Evolutionary conservation across 495 filamentous ascomycete genomes (phyloP).

Genomic region (Talaromyces proteolyticus): DNA sequence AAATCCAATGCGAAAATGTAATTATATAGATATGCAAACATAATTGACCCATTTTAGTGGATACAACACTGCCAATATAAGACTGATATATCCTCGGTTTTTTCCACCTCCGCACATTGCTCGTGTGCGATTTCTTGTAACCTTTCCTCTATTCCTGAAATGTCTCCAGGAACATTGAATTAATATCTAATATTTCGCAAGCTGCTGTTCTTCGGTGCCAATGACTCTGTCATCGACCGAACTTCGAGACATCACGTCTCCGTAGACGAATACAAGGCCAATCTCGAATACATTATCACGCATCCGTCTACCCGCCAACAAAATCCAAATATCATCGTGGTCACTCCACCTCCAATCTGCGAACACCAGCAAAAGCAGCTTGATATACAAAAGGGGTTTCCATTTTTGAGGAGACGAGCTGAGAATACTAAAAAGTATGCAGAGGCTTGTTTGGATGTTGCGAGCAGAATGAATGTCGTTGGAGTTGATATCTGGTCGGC

Average conservation of each 20-base stretch:
- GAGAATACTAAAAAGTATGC: slow-evolving; percentile 64
- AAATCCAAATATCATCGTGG: slow-evolving; percentile 64
- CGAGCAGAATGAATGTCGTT: slow-evolving; percentile 50
- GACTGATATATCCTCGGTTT: slow-evolving; percentile 50
- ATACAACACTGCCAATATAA: slow-evolving; percentile 58
- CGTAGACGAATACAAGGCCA: slow-evolving; percentile 61
- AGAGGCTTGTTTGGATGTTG: slow-evolving; percentile 59
- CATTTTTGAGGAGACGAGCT: slow-evolving; percentile 42
- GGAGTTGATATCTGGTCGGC: slow-evolving; percentile 74
- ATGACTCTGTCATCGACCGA: slow-evolving; percentile 63
- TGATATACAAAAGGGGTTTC: slow-evolving; percentile 46
- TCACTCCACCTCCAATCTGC: slow-evolving; percentile 75
- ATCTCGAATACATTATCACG: slow-evolving; percentile 60
- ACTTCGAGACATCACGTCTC: slow-evolving; percentile 62
- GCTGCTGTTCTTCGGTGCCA: slow-evolving; percentile 80
- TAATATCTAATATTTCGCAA: slow-evolving; percentile 17
- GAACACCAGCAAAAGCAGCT: slow-evolving; percentile 56
- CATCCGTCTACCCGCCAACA: slow-evolving; percentile 64
- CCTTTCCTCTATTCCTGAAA: slow-evolving; percentile 7
- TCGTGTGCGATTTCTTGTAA: slow-evolving; percentile 62
- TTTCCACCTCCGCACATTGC: slow-evolving; percentile 50
- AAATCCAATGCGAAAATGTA: not conserved
- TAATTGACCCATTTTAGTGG: slow-evolving; percentile 33
- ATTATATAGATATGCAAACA: not conserved
- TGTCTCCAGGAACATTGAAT: slow-evolving; percentile 5